These are phyloP conservation scores for Termitomyces heimii DNA, from an alignment of 768 basidiomycete genomes.

Conservation along the genomic window DNA sequence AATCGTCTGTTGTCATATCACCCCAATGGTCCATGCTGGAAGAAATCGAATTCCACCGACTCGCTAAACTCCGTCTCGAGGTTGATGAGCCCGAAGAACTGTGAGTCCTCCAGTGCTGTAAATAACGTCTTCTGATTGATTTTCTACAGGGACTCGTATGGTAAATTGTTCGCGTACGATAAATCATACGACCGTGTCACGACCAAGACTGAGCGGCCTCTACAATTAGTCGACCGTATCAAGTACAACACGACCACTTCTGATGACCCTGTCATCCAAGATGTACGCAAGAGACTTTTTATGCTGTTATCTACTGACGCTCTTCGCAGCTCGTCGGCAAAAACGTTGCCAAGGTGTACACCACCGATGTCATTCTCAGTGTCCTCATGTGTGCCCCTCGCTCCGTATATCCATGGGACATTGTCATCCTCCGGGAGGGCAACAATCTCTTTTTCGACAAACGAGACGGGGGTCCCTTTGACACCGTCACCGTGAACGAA, in stretches of 20 bases:
- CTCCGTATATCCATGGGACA: conserved; percentile 98
- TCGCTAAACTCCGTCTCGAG: conserved; percentile 88
- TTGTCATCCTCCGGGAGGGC: conserved; percentile 90
- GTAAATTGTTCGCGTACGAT: conserved; percentile 88
- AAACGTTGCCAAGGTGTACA: conserved; percentile 81
- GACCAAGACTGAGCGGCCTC: conserved; percentile 85
- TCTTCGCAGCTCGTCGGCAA: conserved; percentile 64
- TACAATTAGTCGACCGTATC: conserved; percentile 90
- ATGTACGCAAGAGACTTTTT: conserved; percentile 41
- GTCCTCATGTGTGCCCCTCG: conserved; percentile 95
- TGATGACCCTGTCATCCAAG: conserved; percentile 94
- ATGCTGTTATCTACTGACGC: conserved; percentile 2
- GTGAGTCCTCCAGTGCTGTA: conserved; percentile 39
- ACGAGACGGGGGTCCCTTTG: conserved; percentile 94
- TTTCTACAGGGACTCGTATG: conserved; percentile 66
- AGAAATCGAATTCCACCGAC: conserved; percentile 93
- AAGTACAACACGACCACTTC: conserved; percentile 98
- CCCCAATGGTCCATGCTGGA: conserved; percentile 94
- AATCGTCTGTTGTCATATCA: conserved; percentile 90
- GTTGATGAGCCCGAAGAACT: conserved; percentile 89
- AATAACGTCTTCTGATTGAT: conserved; percentile 1
- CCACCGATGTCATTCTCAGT: conserved; percentile 92
- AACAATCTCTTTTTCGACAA: conserved; percentile 96
- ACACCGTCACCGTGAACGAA: conserved; percentile 97
- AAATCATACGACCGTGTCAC: conserved; percentile 94